Evolutionary conservation across 768 basidiomycete species (phyloP), one percentile per base, ranked within the genome.

Genomic region (Psilocybe tampanensis): DNA sequence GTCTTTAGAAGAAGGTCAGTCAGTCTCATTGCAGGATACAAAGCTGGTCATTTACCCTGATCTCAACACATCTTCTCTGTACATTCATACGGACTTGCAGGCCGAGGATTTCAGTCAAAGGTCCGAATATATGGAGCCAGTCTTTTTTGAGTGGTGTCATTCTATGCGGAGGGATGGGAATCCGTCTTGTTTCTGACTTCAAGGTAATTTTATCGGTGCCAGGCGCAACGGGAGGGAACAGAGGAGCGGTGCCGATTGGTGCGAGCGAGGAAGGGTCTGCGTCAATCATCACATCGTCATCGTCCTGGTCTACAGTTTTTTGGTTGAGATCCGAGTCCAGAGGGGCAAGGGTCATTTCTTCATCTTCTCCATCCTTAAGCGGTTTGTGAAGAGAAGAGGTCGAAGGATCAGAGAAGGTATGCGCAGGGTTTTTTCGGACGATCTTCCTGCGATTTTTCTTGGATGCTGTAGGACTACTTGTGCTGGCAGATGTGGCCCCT

Each of bases 41-140:
- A 9, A 17, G 22, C 19, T 6, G 9, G n/a, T 32, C 26, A 18
- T 19, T 63, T 71, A 97, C 97, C 76, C 95, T 85, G 56, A 94
- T 86, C 76, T 99, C 97, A 5, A 99, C 93, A 68, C 86, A 86
- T 78, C 87, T 84, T 66, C 93, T 79, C 68, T 87, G 88, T 9
- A 93, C 86, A 68, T 99, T 99, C 96, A 99, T 98, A 66, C 97
- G 83, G 26, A 99, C 94, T 79, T 98, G 96, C 58, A 99, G 74
- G 0, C 91, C 94, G 67, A 96, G 77, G 62, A 97, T 89, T 77
- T 99, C 96, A 3, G 96, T 95, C 65, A 99, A 76, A 0, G 97
- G 97, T 0, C 94, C 91, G 69, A 98, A 98, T 56, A 98, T 86
- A 68, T 90, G 92, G 48, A 96, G 80, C 95, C 95, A 98, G 62